These are phyloP conservation scores for Cryptococcus sp. DNA, from an alignment of 1,284 basidiomycete species.

Conservation along the genomic window DNA sequence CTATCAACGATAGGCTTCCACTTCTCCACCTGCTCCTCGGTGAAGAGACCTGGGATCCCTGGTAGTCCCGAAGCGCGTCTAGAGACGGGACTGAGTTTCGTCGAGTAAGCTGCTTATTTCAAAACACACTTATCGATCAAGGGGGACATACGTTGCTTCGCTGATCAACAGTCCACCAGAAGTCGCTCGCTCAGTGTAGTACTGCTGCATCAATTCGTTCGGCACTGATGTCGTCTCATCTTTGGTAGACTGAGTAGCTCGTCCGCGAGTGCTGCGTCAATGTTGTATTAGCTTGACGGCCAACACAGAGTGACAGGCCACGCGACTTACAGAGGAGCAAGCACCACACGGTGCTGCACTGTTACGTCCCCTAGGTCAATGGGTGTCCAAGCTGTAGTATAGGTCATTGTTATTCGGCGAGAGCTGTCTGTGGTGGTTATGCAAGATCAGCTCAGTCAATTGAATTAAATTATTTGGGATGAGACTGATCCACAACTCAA, in stretches of 20 bases:
- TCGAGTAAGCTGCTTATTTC: neutral
- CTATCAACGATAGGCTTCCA: constrained; percentile 33
- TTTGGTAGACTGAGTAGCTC: constrained; percentile 11
- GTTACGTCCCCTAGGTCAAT: constrained; percentile 16
- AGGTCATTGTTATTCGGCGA: constrained; percentile 4
- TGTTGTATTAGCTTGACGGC: neutral
- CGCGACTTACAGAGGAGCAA: constrained; percentile 23
- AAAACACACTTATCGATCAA: neutral
- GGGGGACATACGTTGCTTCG: constrained; percentile 22
- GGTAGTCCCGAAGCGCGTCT: constrained; percentile 22
- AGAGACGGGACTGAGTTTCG: constrained; percentile 18
- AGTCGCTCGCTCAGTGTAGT: constrained; percentile 25
- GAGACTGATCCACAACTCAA: neutral
- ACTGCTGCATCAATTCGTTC: constrained; percentile 23
- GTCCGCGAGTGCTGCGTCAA: constrained; percentile 16
- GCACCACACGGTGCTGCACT: constrained; percentile 20
- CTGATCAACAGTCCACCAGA: constrained; percentile 28
- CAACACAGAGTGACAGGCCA: neutral
- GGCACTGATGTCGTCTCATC: constrained; percentile 16
- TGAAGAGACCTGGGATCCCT: constrained; percentile 29
- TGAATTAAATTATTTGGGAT: no score
- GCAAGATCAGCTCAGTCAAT: no score
- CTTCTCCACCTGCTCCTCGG: constrained; percentile 27
- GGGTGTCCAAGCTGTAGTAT: constrained; percentile 12
- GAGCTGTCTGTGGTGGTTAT: no score